Conservation (phyloP, 1,284 basidiomycete genomes). For the Neotropicomus parvogracilis region DNA sequence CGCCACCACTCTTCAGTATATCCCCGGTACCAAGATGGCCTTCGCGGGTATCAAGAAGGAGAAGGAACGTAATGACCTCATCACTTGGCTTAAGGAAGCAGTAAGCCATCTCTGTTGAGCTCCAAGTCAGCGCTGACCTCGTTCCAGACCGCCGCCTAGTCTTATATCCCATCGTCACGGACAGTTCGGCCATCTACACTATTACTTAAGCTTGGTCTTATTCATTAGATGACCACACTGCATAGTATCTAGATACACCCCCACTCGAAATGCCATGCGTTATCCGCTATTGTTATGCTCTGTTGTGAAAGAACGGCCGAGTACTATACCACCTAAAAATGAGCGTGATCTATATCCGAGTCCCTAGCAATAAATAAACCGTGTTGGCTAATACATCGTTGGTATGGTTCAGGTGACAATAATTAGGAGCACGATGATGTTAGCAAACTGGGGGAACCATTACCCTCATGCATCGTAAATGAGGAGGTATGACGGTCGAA, state of each 20-base stretch:
- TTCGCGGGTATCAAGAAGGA: constrained; percentile 97
- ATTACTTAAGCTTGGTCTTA: constrained; percentile 26
- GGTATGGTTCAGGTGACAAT: background rate
- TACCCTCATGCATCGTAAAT: constrained; percentile 48
- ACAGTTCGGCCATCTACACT: constrained; percentile 21
- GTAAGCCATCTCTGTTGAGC: constrained; percentile 38
- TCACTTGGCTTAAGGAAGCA: constrained; percentile 72
- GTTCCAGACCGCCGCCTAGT: constrained; percentile 23
- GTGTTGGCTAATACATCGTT: background rate
- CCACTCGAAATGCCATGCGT: constrained; percentile 30
- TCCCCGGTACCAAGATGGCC: constrained; percentile 96
- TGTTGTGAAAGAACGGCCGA: background rate
- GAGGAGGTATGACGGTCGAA: constrained; percentile 60
- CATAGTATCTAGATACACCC: constrained; percentile 25
- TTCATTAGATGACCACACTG: constrained; percentile 32
- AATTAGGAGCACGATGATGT: background rate
- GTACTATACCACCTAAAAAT: background rate
- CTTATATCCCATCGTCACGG: constrained; percentile 16
- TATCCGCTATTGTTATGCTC: background rate
- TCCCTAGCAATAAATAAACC: constrained; percentile 15
- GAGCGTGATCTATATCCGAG: background rate
- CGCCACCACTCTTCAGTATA: constrained; percentile 56
- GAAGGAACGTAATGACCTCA: constrained; percentile 90
- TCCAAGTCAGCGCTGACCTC: background rate
- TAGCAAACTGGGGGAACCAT: too few relatives aligned